phyloP scores from a whole-genome alignment of 345 rosid species.

The Aurinia saxatilis region DNA sequence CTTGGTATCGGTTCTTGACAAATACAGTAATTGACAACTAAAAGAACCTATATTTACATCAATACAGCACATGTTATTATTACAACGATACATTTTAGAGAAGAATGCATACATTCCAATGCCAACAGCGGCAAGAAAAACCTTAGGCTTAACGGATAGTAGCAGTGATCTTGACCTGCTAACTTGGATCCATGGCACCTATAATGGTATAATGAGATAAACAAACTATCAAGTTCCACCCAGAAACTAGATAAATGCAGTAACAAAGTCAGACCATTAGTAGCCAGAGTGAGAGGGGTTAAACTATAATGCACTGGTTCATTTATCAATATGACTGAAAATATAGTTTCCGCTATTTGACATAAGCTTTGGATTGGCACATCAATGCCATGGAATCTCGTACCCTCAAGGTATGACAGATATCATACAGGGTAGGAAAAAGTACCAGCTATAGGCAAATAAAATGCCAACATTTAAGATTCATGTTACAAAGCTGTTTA shows the following conservation, averaged over 20 bases:
- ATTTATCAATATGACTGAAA: neutral
- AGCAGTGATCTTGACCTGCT: slow-evolving; percentile 83
- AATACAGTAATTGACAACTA: too few relatives aligned
- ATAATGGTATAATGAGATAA: slow-evolving; percentile 24
- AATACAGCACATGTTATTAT: too few relatives aligned
- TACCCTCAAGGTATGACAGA: neutral
- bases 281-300: neutral
- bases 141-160: slow-evolving; percentile 59
- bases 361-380: neutral
- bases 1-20: neutral
- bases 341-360: neutral
- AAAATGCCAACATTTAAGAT: neutral
- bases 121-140: slow-evolving; percentile 67
- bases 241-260: neutral
- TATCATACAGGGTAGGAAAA: neutral
- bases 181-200: slow-evolving; percentile 97
- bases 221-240: neutral
- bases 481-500: neutral
- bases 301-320: neutral
- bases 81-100: neutral
- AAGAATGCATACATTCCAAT: slow-evolving; percentile 57
- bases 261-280: neutral
- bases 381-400: neutral
- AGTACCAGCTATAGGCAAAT: neutral
- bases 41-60: too few relatives aligned